Percentiles rank a stretch among this genome's conserved stretches.
Conservation (phyloP, 805 yeast species). For the Maudiozyma bulderi region DNA sequence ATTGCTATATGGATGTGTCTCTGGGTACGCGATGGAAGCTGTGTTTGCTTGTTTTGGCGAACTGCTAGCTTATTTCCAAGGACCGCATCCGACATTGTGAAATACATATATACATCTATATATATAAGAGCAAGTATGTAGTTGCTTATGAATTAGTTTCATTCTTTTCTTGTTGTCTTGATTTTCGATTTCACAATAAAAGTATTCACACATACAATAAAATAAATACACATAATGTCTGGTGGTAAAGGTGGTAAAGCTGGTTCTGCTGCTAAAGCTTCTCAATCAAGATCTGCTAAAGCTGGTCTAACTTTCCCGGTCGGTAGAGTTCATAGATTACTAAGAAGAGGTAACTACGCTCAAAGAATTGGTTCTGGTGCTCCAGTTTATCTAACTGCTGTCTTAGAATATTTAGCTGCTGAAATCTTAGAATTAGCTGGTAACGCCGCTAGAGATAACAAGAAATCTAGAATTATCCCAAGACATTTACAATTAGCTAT, state of each 20-base stretch:
- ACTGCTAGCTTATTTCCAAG: too few species aligned
- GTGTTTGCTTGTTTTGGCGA: too few species aligned
- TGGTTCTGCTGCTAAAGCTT: constrained; percentile 87
- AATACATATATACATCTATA: background rate
- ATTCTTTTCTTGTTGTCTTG: background rate
- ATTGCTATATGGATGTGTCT: too few species aligned
- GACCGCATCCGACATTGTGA: background rate
- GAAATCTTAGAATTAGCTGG: constrained; percentile 97
- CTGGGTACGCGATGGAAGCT: too few species aligned
- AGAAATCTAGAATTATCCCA: constrained; percentile 97
- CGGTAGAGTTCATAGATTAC: constrained; percentile 95
- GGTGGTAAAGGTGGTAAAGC: constrained; percentile 79
- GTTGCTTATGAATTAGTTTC: background rate
- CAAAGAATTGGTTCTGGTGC: constrained; percentile 99
- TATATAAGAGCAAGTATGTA: background rate
- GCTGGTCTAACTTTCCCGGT: constrained; percentile 99
- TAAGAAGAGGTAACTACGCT: constrained; percentile 96
- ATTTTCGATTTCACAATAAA: background rate
- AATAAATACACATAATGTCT: constrained; percentile 43
- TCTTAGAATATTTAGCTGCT: constrained; percentile 92
- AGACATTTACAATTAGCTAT: constrained; percentile 97
- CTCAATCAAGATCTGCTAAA: constrained; percentile 96
- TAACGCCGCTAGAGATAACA: constrained; percentile 98
- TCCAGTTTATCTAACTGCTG: constrained; percentile 95
- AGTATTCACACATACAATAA: background rate